Conservation (phyloP, 2,329 filamentous ascomycete species). For the Xylariaceae sp. region DNA sequence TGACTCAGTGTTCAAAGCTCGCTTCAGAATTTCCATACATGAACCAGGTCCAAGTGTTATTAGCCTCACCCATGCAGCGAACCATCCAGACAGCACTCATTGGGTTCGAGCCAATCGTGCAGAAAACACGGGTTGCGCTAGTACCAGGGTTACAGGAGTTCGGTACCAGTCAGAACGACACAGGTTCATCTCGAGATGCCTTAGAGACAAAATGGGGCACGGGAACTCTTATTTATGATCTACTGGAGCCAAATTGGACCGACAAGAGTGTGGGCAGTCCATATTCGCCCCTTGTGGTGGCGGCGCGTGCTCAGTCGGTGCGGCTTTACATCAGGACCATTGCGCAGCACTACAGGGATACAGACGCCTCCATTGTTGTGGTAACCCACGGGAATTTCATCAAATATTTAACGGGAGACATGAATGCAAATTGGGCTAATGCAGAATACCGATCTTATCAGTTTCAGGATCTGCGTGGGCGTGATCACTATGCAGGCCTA, state of each 20-base stretch:
- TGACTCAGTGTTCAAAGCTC: conserved; percentile 1
- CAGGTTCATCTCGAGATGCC: not conserved
- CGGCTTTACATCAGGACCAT: conserved; percentile 1
- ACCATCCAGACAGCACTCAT: conserved; percentile 16
- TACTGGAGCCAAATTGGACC: not conserved
- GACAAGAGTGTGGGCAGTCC: not conserved
- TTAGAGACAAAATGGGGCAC: not conserved
- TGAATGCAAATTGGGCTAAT: not conserved
- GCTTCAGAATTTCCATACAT: not conserved
- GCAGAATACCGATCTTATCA: conserved; percentile 8
- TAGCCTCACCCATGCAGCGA: conserved; percentile 11
- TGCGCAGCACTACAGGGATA: not conserved
- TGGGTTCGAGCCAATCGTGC: not conserved
- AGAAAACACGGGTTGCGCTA: not conserved
- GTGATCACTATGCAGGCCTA: no score
- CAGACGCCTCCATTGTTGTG: conserved; percentile 5
- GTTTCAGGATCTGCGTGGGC: not conserved
- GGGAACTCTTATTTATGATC: not conserved
- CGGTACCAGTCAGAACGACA: not conserved
- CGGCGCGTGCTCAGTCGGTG: not conserved
- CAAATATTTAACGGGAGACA: not conserved
- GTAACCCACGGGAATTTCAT: conserved; percentile 4
- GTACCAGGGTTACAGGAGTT: conserved; percentile 1
- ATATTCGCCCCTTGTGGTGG: not conserved
- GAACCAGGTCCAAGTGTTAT: not conserved